These are phyloP conservation scores for Backusella sp. DNA, from an alignment of 192 early-diverging fungal genomes.

Conservation along the genomic window DNA sequence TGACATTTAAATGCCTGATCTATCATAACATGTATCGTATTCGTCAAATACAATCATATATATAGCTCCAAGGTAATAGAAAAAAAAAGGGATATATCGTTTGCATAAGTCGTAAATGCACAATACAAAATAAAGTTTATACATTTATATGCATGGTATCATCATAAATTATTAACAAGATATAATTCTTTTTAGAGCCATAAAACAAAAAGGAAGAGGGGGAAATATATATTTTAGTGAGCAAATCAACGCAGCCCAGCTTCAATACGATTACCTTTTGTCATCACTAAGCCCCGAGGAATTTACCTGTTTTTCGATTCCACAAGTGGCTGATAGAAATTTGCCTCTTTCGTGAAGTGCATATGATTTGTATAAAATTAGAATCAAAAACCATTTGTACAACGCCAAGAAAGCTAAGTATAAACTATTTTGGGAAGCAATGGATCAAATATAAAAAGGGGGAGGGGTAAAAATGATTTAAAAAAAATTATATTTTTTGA, in stretches of 20 bases:
- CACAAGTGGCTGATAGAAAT: constrained; percentile 1
- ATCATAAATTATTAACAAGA: background rate
- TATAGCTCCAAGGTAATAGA: background rate
- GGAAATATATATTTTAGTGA: background rate
- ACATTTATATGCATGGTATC: background rate
- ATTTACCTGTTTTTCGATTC: background rate
- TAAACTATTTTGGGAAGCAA: background rate
- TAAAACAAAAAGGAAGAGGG: background rate
- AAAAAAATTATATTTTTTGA: background rate
- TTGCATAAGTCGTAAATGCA: background rate
- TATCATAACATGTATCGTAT: background rate
- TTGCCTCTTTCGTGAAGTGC: background rate
- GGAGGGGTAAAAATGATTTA: background rate
- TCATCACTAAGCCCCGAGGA: background rate
- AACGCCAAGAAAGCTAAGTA: background rate
- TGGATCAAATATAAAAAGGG: background rate
- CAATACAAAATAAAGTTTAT: background rate
- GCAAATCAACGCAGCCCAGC: background rate
- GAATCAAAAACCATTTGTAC: background rate
- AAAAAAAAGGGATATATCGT: background rate
- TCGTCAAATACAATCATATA: background rate
- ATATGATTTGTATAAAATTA: constrained; percentile 4
- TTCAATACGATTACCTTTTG: background rate
- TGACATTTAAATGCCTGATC: background rate
- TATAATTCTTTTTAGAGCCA: background rate